Evolutionary conservation across 352 stramenopile genomes (phyloP).

Genomic region (Albugo laibachii): DNA sequence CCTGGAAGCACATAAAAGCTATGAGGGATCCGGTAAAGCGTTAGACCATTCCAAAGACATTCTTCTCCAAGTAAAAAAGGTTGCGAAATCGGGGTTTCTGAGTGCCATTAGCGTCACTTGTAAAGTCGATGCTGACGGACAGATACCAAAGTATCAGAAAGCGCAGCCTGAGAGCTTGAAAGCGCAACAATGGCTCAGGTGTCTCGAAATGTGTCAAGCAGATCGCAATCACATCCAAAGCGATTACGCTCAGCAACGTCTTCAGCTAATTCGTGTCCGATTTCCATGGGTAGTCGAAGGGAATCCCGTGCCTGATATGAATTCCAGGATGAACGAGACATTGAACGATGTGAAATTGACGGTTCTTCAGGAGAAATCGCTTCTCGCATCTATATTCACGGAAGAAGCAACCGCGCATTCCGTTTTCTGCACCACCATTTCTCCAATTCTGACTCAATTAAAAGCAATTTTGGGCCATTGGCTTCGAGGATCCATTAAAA

Average conservation of each 20-base stretch:
- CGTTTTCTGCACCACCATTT: conserved; percentile 27
- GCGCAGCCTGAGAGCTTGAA: conserved; percentile 25
- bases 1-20: conserved; percentile 38
- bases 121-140: conserved; percentile 16
- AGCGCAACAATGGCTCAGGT: conserved; percentile 34
- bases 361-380: conserved; percentile 32
- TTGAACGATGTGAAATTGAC: conserved; percentile 30
- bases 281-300: background rate
- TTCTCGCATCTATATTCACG: conserved; percentile 26
- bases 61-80: conserved; percentile 29
- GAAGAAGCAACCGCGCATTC: conserved; percentile 40
- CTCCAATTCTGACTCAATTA: conserved; percentile 32
- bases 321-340: conserved; percentile 16
- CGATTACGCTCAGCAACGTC: conserved; percentile 51
- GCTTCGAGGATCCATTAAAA: conserved; percentile 6
- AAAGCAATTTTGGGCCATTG: conserved; percentile 20
- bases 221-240: conserved; percentile 26
- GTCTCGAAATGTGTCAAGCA: conserved; percentile 29
- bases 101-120: conserved; percentile 41
- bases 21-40: conserved; percentile 53
- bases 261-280: conserved; percentile 28
- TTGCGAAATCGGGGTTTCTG: conserved; percentile 49
- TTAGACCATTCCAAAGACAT: conserved; percentile 44
- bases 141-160: conserved; percentile 14
- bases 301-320: background rate